Conservation (phyloP, 352 stramenopile species). For the Globisporangium ultimum region DNA sequence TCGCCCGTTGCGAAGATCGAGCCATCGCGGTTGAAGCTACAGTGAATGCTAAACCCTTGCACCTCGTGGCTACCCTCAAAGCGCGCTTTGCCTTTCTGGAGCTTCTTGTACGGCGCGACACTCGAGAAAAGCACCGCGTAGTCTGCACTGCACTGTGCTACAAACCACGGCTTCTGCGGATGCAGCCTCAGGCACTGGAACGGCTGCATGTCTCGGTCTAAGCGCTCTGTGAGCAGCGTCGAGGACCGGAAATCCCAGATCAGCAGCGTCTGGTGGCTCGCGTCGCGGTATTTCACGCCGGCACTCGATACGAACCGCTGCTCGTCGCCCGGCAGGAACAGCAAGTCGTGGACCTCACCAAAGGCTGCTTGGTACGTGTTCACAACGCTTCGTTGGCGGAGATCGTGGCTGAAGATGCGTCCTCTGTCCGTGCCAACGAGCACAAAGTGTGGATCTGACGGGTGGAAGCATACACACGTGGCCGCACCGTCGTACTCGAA, state of each 20-base stretch:
- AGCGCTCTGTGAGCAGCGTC: conserved; percentile 40
- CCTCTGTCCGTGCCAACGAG: conserved; percentile 32
- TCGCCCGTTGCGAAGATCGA: conserved; percentile 44
- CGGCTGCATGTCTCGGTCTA: conserved; percentile 42
- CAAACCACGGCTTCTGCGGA: conserved; percentile 32
- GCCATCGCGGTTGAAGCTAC: conserved; percentile 50
- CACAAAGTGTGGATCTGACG: conserved; percentile 24
- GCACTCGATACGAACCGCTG: conserved; percentile 51
- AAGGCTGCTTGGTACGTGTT: conserved; percentile 24
- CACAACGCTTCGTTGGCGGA: conserved; percentile 14
- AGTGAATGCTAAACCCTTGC: conserved; percentile 41
- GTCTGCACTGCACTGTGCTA: conserved; percentile 41
- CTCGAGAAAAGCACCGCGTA: conserved; percentile 42
- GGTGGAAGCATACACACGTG: conserved; percentile 28
- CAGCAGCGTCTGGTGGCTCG: conserved; percentile 59
- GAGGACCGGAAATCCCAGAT: conserved; percentile 57
- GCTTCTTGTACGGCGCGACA: conserved; percentile 39
- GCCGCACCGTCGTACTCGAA: conserved; percentile 11
- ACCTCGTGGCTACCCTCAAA: conserved; percentile 34
- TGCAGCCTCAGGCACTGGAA: conserved; percentile 46
- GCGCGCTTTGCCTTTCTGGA: conserved; percentile 23
- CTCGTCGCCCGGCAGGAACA: conserved; percentile 31
- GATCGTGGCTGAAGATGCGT: conserved; percentile 33
- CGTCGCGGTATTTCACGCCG: conserved; percentile 28
- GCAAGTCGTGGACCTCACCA: conserved; percentile 50